phyloP scores from a whole-genome alignment of 257 asterid species.

The Ajuga chamaepitys region DNA sequence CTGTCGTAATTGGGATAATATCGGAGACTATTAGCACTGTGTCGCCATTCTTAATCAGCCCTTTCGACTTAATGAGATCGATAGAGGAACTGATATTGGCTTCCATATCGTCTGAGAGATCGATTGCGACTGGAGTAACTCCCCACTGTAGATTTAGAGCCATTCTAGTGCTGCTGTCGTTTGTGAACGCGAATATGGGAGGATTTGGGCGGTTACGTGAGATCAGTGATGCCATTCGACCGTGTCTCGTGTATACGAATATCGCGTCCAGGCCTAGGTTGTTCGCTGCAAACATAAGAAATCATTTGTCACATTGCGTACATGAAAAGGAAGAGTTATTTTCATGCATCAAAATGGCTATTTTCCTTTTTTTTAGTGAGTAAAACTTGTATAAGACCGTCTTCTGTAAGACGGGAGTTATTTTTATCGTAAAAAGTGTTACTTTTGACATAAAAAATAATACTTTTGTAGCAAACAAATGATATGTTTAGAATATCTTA shows the following conservation, averaged over 20 bases:
- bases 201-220: conserved; percentile 73
- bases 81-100: conserved; percentile 41
- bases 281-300: conserved; percentile 45
- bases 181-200: conserved; percentile 74
- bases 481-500: too few species aligned
- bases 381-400: too few species aligned
- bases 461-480: too few species aligned
- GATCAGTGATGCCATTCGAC: conserved; percentile 75
- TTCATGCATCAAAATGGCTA: too few species aligned
- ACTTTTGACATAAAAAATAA: too few species aligned
- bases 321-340: too few species aligned
- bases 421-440: too few species aligned
- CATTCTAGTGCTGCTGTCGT: conserved; percentile 57
- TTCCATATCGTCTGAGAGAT: conserved; percentile 75
- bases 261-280: conserved; percentile 69
- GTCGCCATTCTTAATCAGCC: conserved; percentile 56
- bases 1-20: conserved; percentile 45
- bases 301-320: neutral
- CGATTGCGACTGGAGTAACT: conserved; percentile 51
- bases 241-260: conserved; percentile 72
- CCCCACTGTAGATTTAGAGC: conserved; percentile 80
- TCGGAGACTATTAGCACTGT: conserved; percentile 58
- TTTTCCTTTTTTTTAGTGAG: too few species aligned
- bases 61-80: conserved; percentile 47
- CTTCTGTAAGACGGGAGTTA: too few species aligned